Conservation (phyloP, 2,329 filamentous ascomycete genomes). For the Aspergillus melleus region DNA sequence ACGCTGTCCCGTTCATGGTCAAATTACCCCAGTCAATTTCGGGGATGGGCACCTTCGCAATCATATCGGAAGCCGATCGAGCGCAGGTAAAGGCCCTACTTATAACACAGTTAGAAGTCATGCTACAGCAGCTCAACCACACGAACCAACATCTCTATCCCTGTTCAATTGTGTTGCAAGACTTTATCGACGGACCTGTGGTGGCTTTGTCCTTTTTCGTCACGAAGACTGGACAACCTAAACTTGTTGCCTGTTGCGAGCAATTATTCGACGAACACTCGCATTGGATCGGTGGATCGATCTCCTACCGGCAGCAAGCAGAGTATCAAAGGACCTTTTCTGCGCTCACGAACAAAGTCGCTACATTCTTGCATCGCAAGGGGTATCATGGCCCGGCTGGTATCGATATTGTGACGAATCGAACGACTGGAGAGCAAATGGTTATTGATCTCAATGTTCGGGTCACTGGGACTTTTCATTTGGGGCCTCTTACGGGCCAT, state of each 20-base stretch:
- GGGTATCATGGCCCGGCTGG: constrained; percentile 9
- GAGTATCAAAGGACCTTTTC: neutral
- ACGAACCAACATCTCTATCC: constrained; percentile 1
- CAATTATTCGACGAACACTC: neutral
- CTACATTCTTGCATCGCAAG: neutral
- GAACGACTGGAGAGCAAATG: neutral
- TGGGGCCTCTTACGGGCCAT: constrained; percentile 5
- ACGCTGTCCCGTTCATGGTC: neutral
- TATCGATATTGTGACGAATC: constrained; percentile 5
- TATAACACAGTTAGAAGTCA: neutral
- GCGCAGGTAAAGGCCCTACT: neutral
- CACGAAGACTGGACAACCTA: neutral
- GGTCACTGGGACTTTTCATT: constrained; percentile 4
- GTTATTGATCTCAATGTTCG: constrained; percentile 9
- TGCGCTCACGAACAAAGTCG: neutral
- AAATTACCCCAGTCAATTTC: constrained; percentile 6
- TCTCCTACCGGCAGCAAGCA: neutral
- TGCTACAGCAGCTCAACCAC: neutral
- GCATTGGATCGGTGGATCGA: neutral
- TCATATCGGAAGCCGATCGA: neutral
- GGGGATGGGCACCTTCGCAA: neutral
- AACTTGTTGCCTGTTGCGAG: neutral
- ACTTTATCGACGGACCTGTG: neutral
- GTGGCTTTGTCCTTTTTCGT: constrained; percentile 3
- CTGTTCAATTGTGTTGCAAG: constrained; percentile 1